phyloP scores from a whole-genome alignment of 2,329 filamentous ascomycete species.

The Daldinia eschscholtzii region DNA sequence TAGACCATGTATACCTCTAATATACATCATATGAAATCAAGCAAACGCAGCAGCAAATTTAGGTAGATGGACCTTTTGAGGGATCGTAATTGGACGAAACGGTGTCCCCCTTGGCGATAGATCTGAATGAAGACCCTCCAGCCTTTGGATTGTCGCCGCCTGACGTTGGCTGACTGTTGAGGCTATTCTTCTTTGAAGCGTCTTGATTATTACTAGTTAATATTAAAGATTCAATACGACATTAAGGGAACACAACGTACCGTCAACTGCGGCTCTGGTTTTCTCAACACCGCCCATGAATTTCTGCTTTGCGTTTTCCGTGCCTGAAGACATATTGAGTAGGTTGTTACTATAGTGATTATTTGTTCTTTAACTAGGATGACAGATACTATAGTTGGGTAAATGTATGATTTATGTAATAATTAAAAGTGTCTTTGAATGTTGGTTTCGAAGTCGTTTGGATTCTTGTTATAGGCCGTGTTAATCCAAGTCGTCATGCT shows the following conservation, averaged over 20 bases:
- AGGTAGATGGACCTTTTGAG: slow-evolving; percentile 36
- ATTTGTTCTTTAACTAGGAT: not conserved
- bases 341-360: not conserved
- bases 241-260: slow-evolving; percentile 1
- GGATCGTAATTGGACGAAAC: slow-evolving; percentile 36
- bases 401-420: not conserved
- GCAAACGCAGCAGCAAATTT: not conserved
- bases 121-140: slow-evolving; percentile 34
- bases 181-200: slow-evolving; percentile 15
- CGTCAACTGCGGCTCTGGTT: slow-evolving; percentile 30
- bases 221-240: not conserved
- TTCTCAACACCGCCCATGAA: slow-evolving; percentile 38
- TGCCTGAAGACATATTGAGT: slow-evolving; percentile 33
- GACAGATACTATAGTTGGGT: not conserved
- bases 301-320: slow-evolving; percentile 36
- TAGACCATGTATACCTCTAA: not conserved
- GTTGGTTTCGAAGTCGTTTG: not conserved
- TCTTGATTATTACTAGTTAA: slow-evolving; percentile 16
- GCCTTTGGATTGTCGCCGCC: slow-evolving; percentile 39
- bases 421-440: not conserved
- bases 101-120: slow-evolving; percentile 37
- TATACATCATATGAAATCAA: not conserved
- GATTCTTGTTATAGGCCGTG: not conserved
- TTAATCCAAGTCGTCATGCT: slow-evolving; percentile 31
- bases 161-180: slow-evolving; percentile 12